Evolutionary conservation across 1,284 basidiomycete genomes (phyloP), one percentile per base, ranked within the genome.

Genomic region (Cryptococcus sp.): DNA sequence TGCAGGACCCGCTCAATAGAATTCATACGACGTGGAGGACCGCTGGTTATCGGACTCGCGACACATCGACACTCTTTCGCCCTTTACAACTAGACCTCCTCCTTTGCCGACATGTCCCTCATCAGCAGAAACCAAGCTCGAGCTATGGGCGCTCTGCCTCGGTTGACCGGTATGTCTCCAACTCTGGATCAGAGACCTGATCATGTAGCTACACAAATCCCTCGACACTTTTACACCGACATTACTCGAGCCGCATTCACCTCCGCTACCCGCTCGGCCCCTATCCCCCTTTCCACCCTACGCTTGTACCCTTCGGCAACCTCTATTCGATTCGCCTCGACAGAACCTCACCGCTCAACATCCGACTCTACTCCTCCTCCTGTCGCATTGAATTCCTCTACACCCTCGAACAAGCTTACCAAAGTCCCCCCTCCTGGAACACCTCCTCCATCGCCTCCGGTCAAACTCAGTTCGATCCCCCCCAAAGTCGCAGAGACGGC

Each of bases 381-480:
- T 4, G 50, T 57, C 0, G 6, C 46, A 41, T 5, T 53, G 43
- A 22, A 51, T 48, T 35, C 50, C n/a, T 25, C 54, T 16, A n/a
- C 51, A 25, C 24, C 53, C 47, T 7, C 53, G 21, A 28, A 23
- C 37, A 48, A 45, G 47, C 33, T 28, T 21, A 42, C 46, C 48
- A 53, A 42, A 42, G 62, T 57, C n/a, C 65, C 63, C 10, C 61
- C 65, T 18, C 58, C 62, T 2, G 63, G 66, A 4, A 44, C 59
- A 14, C 59, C 63, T 1, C 57, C 66, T 9, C 62, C 60, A 21
- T 33, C 52, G 1, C 67, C 67, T 1, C 62, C 65, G 23, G 54
- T 53, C 2, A 56, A 58, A 5, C 33, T 60, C 6, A 38, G 42
- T 23, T 31, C 60, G 16, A 45, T 54, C 9, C 58, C 60, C 21